Percentiles rank a stretch among this genome's conserved stretches.
Evolutionary conservation across 257 asterid genomes (phyloP).

Genomic region (Solanum gandarillasii): DNA sequence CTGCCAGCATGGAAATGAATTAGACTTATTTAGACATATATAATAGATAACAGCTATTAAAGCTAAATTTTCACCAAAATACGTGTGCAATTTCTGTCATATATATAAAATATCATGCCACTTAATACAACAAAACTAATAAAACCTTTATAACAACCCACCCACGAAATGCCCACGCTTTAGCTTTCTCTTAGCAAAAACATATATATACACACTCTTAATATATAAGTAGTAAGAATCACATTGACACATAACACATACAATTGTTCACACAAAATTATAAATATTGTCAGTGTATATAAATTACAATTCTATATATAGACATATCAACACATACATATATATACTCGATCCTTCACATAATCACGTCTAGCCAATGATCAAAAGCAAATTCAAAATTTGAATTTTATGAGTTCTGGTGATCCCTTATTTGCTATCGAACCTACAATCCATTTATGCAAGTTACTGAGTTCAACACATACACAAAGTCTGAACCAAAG

Average conservation of each 20-base stretch:
- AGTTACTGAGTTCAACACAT: not conserved
- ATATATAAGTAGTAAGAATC: slow-evolving; percentile 2
- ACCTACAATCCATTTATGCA: not conserved
- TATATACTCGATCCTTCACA: not conserved
- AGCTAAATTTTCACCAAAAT: not conserved
- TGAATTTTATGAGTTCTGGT: not conserved
- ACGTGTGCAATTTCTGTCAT: not conserved
- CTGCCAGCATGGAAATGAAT: not conserved
- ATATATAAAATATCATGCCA: not conserved
- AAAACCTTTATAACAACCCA: slow-evolving; percentile 1
- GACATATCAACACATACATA: not conserved
- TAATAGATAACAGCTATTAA: not conserved
- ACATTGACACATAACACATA: not conserved
- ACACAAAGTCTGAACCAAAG: not conserved
- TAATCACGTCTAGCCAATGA: not conserved
- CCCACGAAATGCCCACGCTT: slow-evolving; percentile 58
- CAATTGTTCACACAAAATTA: not conserved
- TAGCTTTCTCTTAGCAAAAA: not conserved
- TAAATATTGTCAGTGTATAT: not conserved
- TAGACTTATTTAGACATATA: not conserved
- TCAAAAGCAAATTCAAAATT: not conserved
- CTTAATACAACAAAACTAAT: not conserved
- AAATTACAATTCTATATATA: not conserved
- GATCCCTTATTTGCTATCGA: not conserved
- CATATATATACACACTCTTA: not conserved